phyloP scores from a whole-genome alignment of 345 rosid genomes.

The Iberis pinnata region DNA sequence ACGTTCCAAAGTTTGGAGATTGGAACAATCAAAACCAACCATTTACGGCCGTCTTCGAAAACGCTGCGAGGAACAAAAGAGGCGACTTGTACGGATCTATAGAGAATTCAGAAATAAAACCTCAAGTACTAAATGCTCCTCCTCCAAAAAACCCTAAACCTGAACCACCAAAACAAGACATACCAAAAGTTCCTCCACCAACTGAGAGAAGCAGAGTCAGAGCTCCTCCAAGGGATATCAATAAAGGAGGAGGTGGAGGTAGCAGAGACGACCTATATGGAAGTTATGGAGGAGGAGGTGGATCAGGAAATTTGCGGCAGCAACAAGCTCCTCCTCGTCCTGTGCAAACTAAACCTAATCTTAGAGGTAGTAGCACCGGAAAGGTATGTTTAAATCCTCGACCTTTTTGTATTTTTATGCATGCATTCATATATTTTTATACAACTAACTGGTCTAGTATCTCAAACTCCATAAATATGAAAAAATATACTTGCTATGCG shows the following conservation, averaged over 20 bases:
- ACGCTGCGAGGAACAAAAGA: constrained; percentile 28
- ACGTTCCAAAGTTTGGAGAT: constrained; percentile 35
- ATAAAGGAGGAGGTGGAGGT: not conserved
- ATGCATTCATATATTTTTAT: not conserved
- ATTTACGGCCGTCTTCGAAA: constrained; percentile 30
- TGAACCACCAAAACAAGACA: constrained; percentile 15
- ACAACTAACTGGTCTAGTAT: too few relatives aligned
- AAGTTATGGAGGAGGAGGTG: not conserved
- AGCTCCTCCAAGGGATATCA: constrained; percentile 40
- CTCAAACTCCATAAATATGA: too few relatives aligned
- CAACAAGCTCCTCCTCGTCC: constrained; percentile 19
- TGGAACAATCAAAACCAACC: constrained; percentile 32
- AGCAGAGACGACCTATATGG: not conserved
- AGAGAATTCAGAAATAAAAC: constrained; percentile 15
- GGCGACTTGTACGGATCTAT: constrained; percentile 21
- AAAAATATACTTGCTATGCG: too few relatives aligned
- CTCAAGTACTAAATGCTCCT: constrained; percentile 15
- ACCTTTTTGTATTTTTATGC: not conserved
- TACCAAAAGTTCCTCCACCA: constrained; percentile 23
- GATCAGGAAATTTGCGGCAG: constrained; percentile 21
- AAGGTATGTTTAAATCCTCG: constrained; percentile 15
- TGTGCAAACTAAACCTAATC: constrained; percentile 6
- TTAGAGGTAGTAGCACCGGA: constrained; percentile 21
- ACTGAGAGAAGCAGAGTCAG: constrained; percentile 43
- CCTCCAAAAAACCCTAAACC: constrained; percentile 21